A percentile compares a stretch with the other conserved stretches of the same genome.
These are phyloP conservation scores for Pueraria montana DNA, from an alignment of 306 rosid species.

Conservation along the genomic window DNA sequence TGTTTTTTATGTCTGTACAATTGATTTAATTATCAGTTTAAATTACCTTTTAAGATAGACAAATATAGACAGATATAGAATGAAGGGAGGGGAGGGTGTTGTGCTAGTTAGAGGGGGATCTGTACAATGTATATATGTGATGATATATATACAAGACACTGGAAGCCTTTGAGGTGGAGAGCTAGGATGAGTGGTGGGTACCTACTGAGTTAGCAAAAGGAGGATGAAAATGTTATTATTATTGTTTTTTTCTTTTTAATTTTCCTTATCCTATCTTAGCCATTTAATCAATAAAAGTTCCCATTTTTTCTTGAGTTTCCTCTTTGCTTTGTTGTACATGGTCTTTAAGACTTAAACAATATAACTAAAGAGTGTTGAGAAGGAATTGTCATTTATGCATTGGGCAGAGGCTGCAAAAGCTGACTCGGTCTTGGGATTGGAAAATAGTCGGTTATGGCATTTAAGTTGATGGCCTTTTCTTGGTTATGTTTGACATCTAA, in stretches of 20 bases:
- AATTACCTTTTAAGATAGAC: slow-evolving; percentile 55
- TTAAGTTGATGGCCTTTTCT: slow-evolving; percentile 43
- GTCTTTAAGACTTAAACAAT: slow-evolving; percentile 2
- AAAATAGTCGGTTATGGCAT: slow-evolving; percentile 49
- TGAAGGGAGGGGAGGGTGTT: slow-evolving; percentile 52
- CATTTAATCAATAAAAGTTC: slow-evolving; percentile 72
- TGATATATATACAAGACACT: slow-evolving; percentile 65
- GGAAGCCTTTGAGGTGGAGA: slow-evolving; percentile 66
- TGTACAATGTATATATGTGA: slow-evolving; percentile 76
- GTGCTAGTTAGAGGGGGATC: slow-evolving; percentile 61
- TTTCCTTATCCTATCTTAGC: slow-evolving; percentile 37
- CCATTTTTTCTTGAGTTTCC: background rate
- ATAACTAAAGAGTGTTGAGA: slow-evolving; percentile 37
- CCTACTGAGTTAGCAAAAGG: slow-evolving; percentile 64
- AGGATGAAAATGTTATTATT: slow-evolving; percentile 65
- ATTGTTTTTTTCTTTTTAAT: slow-evolving; percentile 7
- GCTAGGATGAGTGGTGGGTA: slow-evolving; percentile 71
- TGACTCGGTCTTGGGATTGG: slow-evolving; percentile 52
- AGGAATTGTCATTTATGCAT: slow-evolving; percentile 42
- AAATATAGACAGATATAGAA: slow-evolving; percentile 53
- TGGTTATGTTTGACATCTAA: slow-evolving; percentile 47
- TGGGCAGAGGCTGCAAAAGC: slow-evolving; percentile 46
- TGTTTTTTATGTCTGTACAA: slow-evolving; percentile 56
- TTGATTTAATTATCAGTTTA: slow-evolving; percentile 56
- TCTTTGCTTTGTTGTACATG: slow-evolving; percentile 7